These are phyloP conservation scores for Sclerotinia subarctica DNA, from an alignment of 2,329 filamentous ascomycete species.

Conservation along the genomic window DNA sequence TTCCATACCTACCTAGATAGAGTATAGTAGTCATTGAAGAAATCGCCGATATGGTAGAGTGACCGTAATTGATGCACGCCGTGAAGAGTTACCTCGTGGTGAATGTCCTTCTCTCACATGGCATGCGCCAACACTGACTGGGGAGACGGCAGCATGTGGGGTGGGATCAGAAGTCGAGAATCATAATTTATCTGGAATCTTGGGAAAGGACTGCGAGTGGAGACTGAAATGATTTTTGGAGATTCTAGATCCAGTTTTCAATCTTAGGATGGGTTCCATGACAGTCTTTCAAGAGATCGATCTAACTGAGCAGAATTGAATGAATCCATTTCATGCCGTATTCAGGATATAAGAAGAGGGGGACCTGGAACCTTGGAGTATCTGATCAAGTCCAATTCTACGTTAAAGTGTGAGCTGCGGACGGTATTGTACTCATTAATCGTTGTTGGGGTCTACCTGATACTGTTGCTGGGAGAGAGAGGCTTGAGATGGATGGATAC, in stretches of 20 bases:
- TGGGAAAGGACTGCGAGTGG: background rate
- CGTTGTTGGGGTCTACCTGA: too few species aligned
- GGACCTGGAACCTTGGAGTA: background rate
- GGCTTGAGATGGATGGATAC: too few species aligned
- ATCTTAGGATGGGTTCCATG: background rate
- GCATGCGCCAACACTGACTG: background rate
- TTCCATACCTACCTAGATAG: background rate
- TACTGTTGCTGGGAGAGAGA: too few species aligned
- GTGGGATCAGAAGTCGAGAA: background rate
- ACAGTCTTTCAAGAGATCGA: background rate
- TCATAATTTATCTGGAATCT: background rate
- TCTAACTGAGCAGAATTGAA: background rate
- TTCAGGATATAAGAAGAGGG: background rate
- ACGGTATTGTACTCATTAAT: background rate
- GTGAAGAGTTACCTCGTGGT: background rate
- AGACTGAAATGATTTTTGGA: background rate
- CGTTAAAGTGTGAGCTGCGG: background rate
- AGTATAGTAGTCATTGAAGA: background rate
- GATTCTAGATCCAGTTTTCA: background rate
- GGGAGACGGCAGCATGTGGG: background rate
- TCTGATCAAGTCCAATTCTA: background rate
- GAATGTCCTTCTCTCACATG: background rate
- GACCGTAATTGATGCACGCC: background rate
- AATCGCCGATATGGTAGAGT: background rate
- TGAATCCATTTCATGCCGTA: background rate